Evolutionary conservation across 2,329 filamentous ascomycete genomes (phyloP).

Genomic region (Pestalotiopsis sp.): DNA sequence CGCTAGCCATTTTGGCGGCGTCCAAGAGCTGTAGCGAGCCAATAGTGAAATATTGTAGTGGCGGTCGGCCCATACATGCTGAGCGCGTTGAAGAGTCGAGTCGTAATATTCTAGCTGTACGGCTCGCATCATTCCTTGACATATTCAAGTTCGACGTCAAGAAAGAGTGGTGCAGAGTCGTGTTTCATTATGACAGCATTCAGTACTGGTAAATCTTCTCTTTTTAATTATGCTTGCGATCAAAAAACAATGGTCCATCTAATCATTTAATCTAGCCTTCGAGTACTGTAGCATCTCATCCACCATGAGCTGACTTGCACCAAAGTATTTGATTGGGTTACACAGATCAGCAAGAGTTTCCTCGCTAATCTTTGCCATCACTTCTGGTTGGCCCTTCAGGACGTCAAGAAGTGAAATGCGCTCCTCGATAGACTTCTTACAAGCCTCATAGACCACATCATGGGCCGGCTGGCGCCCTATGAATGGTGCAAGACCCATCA

Average conservation of each 20-base stretch:
- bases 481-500: slow-evolving; percentile 59
- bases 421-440: slow-evolving; percentile 48
- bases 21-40: neutral
- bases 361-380: slow-evolving; percentile 39
- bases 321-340: slow-evolving; percentile 44
- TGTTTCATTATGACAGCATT: too few species aligned
- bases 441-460: slow-evolving; percentile 58
- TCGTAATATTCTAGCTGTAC: too few species aligned
- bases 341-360: slow-evolving; percentile 16
- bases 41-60: too few species aligned
- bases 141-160: too few species aligned
- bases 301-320: slow-evolving; percentile 29
- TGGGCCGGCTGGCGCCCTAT: slow-evolving; percentile 55
- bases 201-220: too few species aligned
- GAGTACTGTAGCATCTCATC: slow-evolving; percentile 19
- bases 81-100: too few species aligned
- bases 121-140: too few species aligned
- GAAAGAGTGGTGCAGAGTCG: too few species aligned
- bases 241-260: neutral
- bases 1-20: neutral
- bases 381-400: slow-evolving; percentile 38
- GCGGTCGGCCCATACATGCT: too few species aligned
- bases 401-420: slow-evolving; percentile 43
- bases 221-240: too few species aligned
- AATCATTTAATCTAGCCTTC: neutral